Percentiles rank a stretch among this genome's conserved stretches.
Evolutionary conservation across 2,329 filamentous ascomycete species (phyloP).

Genomic region (Penicillium sp.): DNA sequence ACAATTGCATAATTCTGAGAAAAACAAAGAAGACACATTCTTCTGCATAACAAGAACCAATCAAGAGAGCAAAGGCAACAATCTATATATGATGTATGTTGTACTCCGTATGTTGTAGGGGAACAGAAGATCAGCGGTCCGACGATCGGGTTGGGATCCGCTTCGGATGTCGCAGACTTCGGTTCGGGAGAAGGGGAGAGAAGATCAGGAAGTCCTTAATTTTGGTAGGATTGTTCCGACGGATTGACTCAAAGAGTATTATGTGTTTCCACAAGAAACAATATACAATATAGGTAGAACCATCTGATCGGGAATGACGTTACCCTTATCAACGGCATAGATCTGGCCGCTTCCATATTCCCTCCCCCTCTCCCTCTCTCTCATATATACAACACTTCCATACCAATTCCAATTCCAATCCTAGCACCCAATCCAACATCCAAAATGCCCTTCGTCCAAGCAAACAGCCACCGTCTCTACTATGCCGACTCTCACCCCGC

Average conservation of each 20-base stretch:
- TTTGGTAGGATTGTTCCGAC: slow-evolving; percentile 15
- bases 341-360: slow-evolving; percentile 1
- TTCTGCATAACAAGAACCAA: too few relatives aligned
- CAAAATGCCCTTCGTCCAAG: slow-evolving; percentile 39
- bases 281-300: too few relatives aligned
- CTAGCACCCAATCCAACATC: background rate
- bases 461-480: slow-evolving; percentile 37
- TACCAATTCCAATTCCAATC: background rate
- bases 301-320: slow-evolving; percentile 13
- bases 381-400: background rate
- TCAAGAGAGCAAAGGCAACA: too few relatives aligned
- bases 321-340: slow-evolving; percentile 8
- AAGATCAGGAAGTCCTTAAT: too few relatives aligned
- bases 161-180: slow-evolving; percentile 8
- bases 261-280: too few relatives aligned
- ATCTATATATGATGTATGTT: too few relatives aligned
- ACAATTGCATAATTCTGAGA: too few relatives aligned
- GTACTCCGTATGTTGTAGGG: background rate
- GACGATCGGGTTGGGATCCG: slow-evolving; percentile 19
- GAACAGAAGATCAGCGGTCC: slow-evolving; percentile 22
- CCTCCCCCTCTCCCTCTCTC: background rate
- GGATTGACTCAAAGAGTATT: slow-evolving; percentile 4
- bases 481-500: slow-evolving; percentile 37
- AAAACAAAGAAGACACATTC: too few relatives aligned
- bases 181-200: background rate